phyloP scores from a whole-genome alignment of 164 flowering plant species.

The Nymphaea thermarum region DNA sequence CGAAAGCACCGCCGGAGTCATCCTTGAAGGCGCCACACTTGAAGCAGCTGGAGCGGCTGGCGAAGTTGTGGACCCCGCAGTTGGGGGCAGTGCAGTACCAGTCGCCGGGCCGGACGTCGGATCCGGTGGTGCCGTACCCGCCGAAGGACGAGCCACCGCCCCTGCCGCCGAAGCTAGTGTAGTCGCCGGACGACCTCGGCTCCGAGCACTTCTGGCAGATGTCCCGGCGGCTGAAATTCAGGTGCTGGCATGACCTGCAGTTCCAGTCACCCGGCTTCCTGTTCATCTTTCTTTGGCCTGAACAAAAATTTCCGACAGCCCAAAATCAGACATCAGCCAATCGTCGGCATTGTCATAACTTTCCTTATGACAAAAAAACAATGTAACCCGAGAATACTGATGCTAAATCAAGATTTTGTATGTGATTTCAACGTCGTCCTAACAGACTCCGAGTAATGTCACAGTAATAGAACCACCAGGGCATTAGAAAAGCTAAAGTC shows the following conservation, averaged over 20 bases:
- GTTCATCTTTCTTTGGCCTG: constrained; percentile 29
- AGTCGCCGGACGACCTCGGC: constrained; percentile 29
- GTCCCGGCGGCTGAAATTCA: constrained; percentile 75
- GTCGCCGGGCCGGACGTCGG: constrained; percentile 93
- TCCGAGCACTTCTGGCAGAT: constrained; percentile 70
- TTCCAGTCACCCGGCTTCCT: constrained; percentile 84
- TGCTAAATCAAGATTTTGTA: too few species aligned
- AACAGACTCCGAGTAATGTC: too few species aligned
- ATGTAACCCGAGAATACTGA: too few species aligned
- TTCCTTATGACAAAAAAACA: too few species aligned
- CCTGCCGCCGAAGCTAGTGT: constrained; percentile 26
- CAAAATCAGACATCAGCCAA: neutral
- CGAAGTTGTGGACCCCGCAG: constrained; percentile 95
- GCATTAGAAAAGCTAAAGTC: too few species aligned
- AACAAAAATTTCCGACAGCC: neutral
- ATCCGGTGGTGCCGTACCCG: constrained; percentile 37
- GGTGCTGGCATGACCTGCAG: constrained; percentile 85
- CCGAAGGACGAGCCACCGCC: constrained; percentile 27
- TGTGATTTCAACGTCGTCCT: too few species aligned
- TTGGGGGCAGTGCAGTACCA: constrained; percentile 80
- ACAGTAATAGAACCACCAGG: too few species aligned
- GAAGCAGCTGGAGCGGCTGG: constrained; percentile 97
- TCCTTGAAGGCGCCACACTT: constrained; percentile 90
- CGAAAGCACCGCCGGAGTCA: constrained; percentile 31
- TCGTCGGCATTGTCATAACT: neutral